Evolutionary conservation across 768 basidiomycete genomes (phyloP), one percentile per base, ranked within the genome.

Genomic region (Cystobasidium ongulense): DNA sequence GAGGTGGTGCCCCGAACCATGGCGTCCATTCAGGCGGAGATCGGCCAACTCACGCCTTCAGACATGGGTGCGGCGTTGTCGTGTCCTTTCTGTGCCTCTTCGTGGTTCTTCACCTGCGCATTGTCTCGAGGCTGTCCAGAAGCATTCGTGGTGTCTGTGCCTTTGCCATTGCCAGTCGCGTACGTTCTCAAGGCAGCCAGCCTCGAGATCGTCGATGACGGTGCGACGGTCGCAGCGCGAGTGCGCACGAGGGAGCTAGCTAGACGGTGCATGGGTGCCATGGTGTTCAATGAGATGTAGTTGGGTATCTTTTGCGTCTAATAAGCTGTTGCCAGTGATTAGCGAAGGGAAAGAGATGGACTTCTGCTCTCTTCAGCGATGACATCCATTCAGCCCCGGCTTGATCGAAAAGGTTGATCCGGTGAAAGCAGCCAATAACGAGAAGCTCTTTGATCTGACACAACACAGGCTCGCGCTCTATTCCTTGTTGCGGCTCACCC

Each of bases 141-240:
- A 5, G 57, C 57, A 31, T 59, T 59, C 11, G 57, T 59, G 33
- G 57, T 59, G 57, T 59, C 57, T 59, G 57, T 59, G 29, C 57
- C 57, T 59, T 59, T 59, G 57, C 57, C 57, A 23, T 59, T 59
- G 57, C 57, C 57, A 23, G 57, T 29, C 57, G 57, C 25, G 33
- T 59, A 59, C 15, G 25, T 59, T 23, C 29, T 35, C 33, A 27
- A 29, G 11, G 57, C 57, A 29, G 57, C 57, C 29, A 17, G 57
- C 23, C 57, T 59, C 5, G 57, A 59, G 57, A 59, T 59, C 57
- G 33, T 29, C 57, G 57, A 59, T 59, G 57, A 59, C 57, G 57
- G 23, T 59, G 13, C 25, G 11, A 35, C 57, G 25, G 57, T 15
- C 29, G 57, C 57, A 29, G 33, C 43, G 13, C 13, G 57, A 5